phyloP scores from a whole-genome alignment of 1,284 basidiomycete genomes.

The Athelia sp. region DNA sequence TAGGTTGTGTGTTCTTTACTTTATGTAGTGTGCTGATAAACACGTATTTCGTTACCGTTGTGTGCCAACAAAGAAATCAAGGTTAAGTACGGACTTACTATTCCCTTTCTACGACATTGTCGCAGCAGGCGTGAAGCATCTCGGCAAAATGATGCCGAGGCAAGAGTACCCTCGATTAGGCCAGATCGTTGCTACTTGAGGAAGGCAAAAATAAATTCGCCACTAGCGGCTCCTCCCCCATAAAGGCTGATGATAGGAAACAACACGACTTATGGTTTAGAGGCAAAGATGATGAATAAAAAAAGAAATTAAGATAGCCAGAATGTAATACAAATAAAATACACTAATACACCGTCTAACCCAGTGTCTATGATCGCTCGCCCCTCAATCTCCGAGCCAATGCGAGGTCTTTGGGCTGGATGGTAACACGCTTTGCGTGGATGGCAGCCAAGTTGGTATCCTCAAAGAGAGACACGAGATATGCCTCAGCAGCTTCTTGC shows the following conservation, averaged over 20 bases:
- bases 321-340: background rate
- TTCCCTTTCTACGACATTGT: no score
- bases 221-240: no score
- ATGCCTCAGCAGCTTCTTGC: conserved; percentile 8
- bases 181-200: no score
- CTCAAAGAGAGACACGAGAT: no score
- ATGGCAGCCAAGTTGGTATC: conserved; percentile 17
- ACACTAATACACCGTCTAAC: background rate
- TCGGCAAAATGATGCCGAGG: no score
- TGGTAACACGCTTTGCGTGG: conserved; percentile 24
- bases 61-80: background rate
- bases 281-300: background rate
- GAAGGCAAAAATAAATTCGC: no score
- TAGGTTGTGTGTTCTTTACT: background rate
- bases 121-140: no score
- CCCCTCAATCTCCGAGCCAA: background rate
- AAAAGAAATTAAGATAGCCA: background rate
- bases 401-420: conserved; percentile 57
- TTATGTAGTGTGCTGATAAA: background rate
- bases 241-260: no score
- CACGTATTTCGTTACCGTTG: background rate
- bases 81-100: no score
- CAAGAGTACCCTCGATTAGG: no score
- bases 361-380: background rate
- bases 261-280: no score